phyloP scores from a whole-genome alignment of 2,329 filamentous ascomycete species.

The Bipolaris oryzae region DNA sequence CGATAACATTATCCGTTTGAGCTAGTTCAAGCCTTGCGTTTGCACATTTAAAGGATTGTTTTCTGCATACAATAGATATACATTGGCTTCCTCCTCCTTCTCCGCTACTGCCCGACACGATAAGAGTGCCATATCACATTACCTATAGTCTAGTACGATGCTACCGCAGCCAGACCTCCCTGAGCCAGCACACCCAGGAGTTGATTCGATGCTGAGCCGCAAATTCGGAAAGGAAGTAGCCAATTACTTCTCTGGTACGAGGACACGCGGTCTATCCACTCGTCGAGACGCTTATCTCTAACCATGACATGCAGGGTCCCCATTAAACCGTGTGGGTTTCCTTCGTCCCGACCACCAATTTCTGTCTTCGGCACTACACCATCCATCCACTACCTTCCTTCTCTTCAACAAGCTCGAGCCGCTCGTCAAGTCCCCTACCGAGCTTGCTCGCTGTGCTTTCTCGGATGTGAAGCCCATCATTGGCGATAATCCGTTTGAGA shows the following conservation, averaged over 20 bases:
- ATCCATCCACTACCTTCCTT: constrained; percentile 73
- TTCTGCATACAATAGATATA: not conserved
- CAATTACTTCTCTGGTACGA: constrained; percentile 75
- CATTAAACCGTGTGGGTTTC: constrained; percentile 80
- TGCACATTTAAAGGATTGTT: not conserved
- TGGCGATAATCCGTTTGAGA: constrained; percentile 71
- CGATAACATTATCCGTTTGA: not conserved
- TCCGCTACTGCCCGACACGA: not conserved
- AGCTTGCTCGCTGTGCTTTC: constrained; percentile 71
- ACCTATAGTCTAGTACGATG: constrained; percentile 28
- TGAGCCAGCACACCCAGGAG: constrained; percentile 62
- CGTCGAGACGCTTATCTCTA: not conserved
- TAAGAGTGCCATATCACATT: not conserved
- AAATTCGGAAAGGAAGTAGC: constrained; percentile 80
- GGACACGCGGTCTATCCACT: not conserved
- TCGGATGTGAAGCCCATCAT: constrained; percentile 73
- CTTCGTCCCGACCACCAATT: constrained; percentile 74
- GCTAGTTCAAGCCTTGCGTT: not conserved
- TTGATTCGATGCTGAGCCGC: constrained; percentile 73
- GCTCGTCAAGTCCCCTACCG: constrained; percentile 64
- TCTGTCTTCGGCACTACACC: constrained; percentile 68
- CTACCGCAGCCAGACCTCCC: constrained; percentile 57
- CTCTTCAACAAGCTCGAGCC: constrained; percentile 81
- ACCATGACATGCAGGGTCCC: constrained; percentile 60
- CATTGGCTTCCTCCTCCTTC: not conserved